These are phyloP conservation scores for Thermomucor indicae-seudaticae DNA, from an alignment of 371 early-diverging fungal species.

Conservation along the genomic window DNA sequence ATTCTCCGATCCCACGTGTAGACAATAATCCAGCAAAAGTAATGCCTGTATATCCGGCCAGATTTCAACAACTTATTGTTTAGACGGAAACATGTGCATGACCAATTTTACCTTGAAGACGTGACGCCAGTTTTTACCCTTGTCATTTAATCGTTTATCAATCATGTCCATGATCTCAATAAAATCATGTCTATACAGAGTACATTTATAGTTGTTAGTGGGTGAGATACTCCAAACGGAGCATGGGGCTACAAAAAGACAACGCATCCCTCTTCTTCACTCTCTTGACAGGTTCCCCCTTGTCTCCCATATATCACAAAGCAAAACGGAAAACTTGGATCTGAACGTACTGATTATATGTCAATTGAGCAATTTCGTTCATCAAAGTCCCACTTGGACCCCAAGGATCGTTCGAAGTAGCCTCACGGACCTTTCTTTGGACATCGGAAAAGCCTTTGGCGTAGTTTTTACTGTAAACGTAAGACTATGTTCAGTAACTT, in stretches of 20 bases:
- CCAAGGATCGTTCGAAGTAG: conserved; percentile 91
- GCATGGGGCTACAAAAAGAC: background rate
- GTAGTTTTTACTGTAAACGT: conserved; percentile 80
- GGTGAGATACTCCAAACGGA: background rate
- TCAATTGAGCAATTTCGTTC: conserved; percentile 86
- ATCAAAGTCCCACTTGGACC: conserved; percentile 85
- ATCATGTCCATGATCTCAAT: conserved; percentile 96
- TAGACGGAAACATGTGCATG: background rate
- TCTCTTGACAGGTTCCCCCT: conserved; percentile 1
- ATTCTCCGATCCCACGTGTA: conserved; percentile 82
- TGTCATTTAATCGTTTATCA: conserved; percentile 94
- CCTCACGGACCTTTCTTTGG: conserved; percentile 92
- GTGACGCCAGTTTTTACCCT: conserved; percentile 98
- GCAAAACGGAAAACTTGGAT: background rate
- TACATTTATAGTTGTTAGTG: background rate
- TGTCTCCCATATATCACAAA: background rate
- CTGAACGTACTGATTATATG: conserved; percentile 75
- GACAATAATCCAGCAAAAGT: conserved; percentile 66
- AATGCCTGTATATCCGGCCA: conserved; percentile 32
- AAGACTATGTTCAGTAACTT: background rate
- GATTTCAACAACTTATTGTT: background rate
- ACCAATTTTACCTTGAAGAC: conserved; percentile 81
- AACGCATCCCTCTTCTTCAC: too few species aligned
- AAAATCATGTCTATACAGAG: conserved; percentile 75
- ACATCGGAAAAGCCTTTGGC: conserved; percentile 95